Percentiles rank a stretch among this genome's conserved stretches.
Evolutionary conservation across 148 eudicot species (phyloP).

Genomic region (Silene conica): DNA sequence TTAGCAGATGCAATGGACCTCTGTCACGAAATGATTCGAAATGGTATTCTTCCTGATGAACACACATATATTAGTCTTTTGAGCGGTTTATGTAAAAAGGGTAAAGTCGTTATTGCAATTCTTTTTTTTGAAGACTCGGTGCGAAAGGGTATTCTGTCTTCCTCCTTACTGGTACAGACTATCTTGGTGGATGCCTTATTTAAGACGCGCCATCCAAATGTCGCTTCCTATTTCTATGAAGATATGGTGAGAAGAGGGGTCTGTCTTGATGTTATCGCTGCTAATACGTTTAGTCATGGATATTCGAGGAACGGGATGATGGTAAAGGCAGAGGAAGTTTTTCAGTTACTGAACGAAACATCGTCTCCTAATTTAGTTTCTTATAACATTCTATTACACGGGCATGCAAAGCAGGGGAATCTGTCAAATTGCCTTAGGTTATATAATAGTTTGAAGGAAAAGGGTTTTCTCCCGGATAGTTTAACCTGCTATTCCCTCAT

Average conservation of each 20-base stretch:
- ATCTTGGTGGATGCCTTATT: conserved; percentile 57
- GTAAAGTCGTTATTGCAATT: conserved; percentile 55
- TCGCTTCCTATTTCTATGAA: conserved; percentile 49
- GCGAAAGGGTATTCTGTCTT: conserved; percentile 36
- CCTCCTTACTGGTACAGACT: conserved; percentile 48
- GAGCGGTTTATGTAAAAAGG: conserved; percentile 56
- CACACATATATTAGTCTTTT: conserved; percentile 58
- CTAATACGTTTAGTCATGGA: conserved; percentile 67
- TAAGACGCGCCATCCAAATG: conserved; percentile 47
- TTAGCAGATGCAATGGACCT: conserved; percentile 46
- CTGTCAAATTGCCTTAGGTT: conserved; percentile 44
- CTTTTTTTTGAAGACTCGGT: conserved; percentile 40
- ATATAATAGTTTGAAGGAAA: conserved; percentile 38
- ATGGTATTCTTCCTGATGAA: conserved; percentile 49
- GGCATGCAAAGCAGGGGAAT: conserved; percentile 52
- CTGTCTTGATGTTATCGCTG: conserved; percentile 47
- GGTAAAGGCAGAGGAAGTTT: conserved; percentile 36
- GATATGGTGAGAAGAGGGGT: conserved; percentile 47
- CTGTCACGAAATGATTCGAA: conserved; percentile 59
- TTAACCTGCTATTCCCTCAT: conserved; percentile 60
- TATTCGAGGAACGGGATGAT: conserved; percentile 62
- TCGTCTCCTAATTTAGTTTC: conserved; percentile 57
- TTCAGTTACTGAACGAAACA: conserved; percentile 34
- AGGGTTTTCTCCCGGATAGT: conserved; percentile 61
- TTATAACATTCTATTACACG: conserved; percentile 80